Evolutionary conservation across 2,329 filamentous ascomycete species (phyloP), one percentile per base, ranked within the genome.

Genomic region (Achaetomium macrosporum): DNA sequence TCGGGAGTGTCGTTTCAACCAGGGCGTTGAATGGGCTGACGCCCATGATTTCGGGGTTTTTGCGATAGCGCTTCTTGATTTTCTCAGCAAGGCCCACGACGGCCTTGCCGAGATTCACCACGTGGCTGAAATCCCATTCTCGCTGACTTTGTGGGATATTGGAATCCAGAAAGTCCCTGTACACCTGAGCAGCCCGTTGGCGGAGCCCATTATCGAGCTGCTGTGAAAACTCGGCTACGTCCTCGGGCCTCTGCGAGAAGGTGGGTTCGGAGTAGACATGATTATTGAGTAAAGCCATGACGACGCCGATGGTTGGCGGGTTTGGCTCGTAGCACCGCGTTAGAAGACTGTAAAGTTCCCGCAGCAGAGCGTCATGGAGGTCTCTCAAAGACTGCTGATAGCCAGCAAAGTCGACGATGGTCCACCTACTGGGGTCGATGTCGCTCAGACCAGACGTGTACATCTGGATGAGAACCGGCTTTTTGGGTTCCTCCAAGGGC

Each of bases 301-400:
- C 80, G 13, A 84, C 83, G 5, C 85, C 89, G 19, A 95, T 83
- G 37, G 85, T 83, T 5, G 89, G 90, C 11, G 90, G 84, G 64
- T 96, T 96, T n/a, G 79, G 72, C 57, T 96, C 90, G 69, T 92
- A 99, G 61, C 89, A 92, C 60, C 87, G 84, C 73, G 92, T 85
- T 68, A 96, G 80, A n/a, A 87, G 76, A 59, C 91, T 85, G 68
- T 89, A 96, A 16, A 99, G 77, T 64, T 97, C 92, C 50, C 91
- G 83, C 43, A 96, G 75, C 25, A 97, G 73, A 10, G 85, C 82
- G 62, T 96, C 90, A 63, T 97, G 84, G 37, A 97, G 71, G 30
- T 78, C 81, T 35, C 80, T 78, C 7, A 99, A 75, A 15, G 87
- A 81, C 58, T 88, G 84, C 62, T 88, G 87, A 71, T 95, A 93